A percentile compares a stretch with the other conserved stretches of the same genome.
phyloP scores from a whole-genome alignment of 306 rosid genomes.

The Dalbergia oliveri region DNA sequence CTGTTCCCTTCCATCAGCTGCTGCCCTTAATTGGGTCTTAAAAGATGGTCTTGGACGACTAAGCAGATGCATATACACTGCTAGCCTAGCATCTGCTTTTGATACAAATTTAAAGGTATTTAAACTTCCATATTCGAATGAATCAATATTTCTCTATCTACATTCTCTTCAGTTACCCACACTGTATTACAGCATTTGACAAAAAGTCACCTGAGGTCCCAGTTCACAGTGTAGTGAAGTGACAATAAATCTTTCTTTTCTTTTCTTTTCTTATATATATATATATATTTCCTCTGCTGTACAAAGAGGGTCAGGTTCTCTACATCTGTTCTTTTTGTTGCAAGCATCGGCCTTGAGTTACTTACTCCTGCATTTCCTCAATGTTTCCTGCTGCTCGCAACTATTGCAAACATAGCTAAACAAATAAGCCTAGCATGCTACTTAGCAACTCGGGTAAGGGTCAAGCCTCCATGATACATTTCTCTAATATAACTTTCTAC shows the following conservation, averaged over 20 bases:
- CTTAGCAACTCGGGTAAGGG: conserved; percentile 83
- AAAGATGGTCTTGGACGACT: conserved; percentile 95
- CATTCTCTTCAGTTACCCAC: conserved; percentile 38
- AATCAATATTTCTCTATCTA: conserved; percentile 1
- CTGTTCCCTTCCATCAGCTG: conserved; percentile 89
- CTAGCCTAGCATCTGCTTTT: conserved; percentile 86
- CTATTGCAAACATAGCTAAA: conserved; percentile 87
- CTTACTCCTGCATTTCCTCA: conserved; percentile 81
- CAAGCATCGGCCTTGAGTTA: conserved; percentile 90
- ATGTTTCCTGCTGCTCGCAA: conserved; percentile 85
- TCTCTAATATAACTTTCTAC: conserved; percentile 10
- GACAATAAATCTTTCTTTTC: conserved; percentile 15
- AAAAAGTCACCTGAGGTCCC: conserved; percentile 16
- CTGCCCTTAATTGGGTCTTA: conserved; percentile 92
- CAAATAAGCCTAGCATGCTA: conserved; percentile 94
- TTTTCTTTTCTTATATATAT: not conserved
- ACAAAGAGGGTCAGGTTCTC: conserved; percentile 90
- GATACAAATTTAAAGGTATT: conserved; percentile 93
- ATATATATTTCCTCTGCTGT: conserved; percentile 14
- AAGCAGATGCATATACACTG: conserved; percentile 88
- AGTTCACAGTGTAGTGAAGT: conserved; percentile 39
- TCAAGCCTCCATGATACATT: conserved; percentile 8
- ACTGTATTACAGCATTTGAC: conserved; percentile 44
- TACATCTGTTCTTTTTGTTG: conserved; percentile 76
- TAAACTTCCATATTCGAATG: conserved; percentile 1